These are phyloP conservation scores for Hypoxylon intermedium DNA, from an alignment of 495 filamentous ascomycete genomes.

Conservation along the genomic window DNA sequence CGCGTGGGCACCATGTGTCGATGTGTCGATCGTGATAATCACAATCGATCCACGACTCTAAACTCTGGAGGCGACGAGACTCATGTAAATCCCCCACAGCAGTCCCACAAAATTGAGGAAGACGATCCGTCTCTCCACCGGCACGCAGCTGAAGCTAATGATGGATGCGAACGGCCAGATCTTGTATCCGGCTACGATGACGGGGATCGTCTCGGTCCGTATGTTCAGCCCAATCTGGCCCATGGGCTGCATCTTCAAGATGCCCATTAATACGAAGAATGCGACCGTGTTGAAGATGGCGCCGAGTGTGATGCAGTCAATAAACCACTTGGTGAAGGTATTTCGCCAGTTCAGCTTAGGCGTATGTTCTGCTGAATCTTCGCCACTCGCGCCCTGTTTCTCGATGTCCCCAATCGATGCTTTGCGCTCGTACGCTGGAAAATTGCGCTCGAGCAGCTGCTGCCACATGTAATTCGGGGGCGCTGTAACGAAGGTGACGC, in stretches of 20 bases:
- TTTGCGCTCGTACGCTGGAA: constrained; percentile 42
- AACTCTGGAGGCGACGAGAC: constrained; percentile 44
- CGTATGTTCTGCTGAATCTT: constrained; percentile 21
- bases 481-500: constrained; percentile 38
- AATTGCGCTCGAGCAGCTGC: constrained; percentile 42
- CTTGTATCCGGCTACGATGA: constrained; percentile 45
- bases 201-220: constrained; percentile 41
- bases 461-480: constrained; percentile 47
- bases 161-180: constrained; percentile 48
- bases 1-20: constrained; percentile 20
- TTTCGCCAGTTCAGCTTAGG: constrained; percentile 41
- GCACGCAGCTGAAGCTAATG: constrained; percentile 44
- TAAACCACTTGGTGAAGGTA: constrained; percentile 45
- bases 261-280: constrained; percentile 45
- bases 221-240: constrained; percentile 34
- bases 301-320: constrained; percentile 46
- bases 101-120: constrained; percentile 47
- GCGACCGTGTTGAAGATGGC: constrained; percentile 45
- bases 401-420: constrained; percentile 27
- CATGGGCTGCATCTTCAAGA: constrained; percentile 37
- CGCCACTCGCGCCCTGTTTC: constrained; percentile 29
- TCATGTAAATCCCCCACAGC: constrained; percentile 48
- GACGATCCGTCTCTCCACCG: constrained; percentile 45
- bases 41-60: constrained; percentile 25
- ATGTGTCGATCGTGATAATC: constrained; percentile 24